phyloP scores from a whole-genome alignment of 2,329 filamentous ascomycete species.

The Alternaria sp. region DNA sequence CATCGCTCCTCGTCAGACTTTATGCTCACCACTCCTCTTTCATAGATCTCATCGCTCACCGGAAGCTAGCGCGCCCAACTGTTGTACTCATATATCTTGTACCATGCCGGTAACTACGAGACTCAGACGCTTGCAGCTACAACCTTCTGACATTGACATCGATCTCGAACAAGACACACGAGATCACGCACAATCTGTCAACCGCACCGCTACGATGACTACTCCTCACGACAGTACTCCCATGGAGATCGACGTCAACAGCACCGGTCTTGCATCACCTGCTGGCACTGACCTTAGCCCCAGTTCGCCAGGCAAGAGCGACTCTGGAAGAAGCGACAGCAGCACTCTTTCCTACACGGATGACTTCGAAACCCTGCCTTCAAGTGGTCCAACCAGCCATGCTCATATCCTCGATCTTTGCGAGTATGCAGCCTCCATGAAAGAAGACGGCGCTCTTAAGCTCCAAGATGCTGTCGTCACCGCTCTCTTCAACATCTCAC shows the following conservation, averaged over 20 bases:
- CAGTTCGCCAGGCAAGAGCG: background rate
- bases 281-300: rapidly evolving
- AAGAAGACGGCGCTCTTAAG: background rate
- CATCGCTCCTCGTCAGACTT: background rate
- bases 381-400: background rate
- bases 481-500: conserved; percentile 13
- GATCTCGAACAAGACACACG: no score
- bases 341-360: conserved; percentile 5
- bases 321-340: background rate
- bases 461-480: conserved; percentile 26
- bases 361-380: conserved; percentile 7
- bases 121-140: background rate
- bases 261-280: rapidly evolving
- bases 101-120: background rate
- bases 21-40: background rate
- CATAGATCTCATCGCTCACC: background rate
- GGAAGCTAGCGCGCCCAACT: background rate
- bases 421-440: background rate
- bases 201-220: background rate
- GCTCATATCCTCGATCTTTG: conserved; percentile 16
- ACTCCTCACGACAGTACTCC: background rate
- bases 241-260: conserved; percentile 5
- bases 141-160: background rate
- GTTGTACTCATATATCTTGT: background rate
- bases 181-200: background rate